These are phyloP conservation scores for Quercus agrifolia DNA, from an alignment of 306 rosid genomes.

Conservation along the genomic window DNA sequence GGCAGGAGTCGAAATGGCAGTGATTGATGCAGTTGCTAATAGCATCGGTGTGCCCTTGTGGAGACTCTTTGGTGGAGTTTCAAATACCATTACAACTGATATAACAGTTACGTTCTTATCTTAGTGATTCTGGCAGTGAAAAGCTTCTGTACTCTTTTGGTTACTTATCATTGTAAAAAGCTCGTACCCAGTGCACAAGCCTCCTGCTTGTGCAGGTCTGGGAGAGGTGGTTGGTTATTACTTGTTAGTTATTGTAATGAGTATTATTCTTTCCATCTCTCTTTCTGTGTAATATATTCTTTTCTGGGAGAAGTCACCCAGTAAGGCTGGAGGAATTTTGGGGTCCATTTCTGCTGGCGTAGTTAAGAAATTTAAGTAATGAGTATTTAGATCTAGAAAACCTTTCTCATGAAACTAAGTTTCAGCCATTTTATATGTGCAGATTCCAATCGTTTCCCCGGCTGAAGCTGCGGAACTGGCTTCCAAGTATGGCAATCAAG, in stretches of 20 bases:
- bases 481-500: conserved; percentile 66
- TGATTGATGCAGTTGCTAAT: conserved; percentile 84
- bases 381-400: not conserved
- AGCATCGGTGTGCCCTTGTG: conserved; percentile 79
- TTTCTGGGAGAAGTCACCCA: not conserved
- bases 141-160: not conserved
- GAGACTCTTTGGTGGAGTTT: conserved; percentile 95
- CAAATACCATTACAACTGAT: conserved; percentile 73
- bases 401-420: conserved; percentile 4
- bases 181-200: too few species aligned
- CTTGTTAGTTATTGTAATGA: not conserved
- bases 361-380: not conserved
- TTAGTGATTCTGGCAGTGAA: conserved; percentile 8
- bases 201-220: too few species aligned
- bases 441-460: conserved; percentile 89
- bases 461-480: conserved; percentile 81
- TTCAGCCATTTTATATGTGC: conserved; percentile 29
- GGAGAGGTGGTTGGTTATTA: too few species aligned
- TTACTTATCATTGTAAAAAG: not conserved
- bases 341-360: not conserved
- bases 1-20: conserved; percentile 95
- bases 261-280: not conserved
- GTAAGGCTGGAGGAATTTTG: not conserved
- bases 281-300: not conserved
- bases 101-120: conserved; percentile 63